phyloP scores from a whole-genome alignment of 2,329 filamentous ascomycete genomes.

The Verticillium dahliae region DNA sequence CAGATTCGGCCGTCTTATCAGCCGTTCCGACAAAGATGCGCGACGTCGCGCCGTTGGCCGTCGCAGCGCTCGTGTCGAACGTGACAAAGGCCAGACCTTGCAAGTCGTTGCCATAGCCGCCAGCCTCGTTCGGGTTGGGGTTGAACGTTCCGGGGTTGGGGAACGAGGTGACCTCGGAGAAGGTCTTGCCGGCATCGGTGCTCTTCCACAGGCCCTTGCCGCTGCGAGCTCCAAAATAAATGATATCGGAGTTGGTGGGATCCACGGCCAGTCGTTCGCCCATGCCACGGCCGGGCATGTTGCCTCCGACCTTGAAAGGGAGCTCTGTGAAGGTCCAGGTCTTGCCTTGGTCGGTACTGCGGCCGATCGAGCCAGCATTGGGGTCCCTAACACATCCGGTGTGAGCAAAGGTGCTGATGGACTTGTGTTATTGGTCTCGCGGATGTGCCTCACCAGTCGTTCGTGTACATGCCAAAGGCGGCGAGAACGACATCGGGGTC shows the following conservation, averaged over 20 bases:
- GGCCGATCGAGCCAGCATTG: slow-evolving; percentile 47
- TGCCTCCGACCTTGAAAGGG: slow-evolving; percentile 54
- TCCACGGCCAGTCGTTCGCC: slow-evolving; percentile 54
- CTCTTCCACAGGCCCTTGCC: slow-evolving; percentile 55
- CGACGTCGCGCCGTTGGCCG: slow-evolving; percentile 39
- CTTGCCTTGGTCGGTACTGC: slow-evolving; percentile 44
- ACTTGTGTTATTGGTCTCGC: no score
- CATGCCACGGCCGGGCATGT: slow-evolving; percentile 55
- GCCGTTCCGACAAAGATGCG: slow-evolving; percentile 51
- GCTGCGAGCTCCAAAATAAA: slow-evolving; percentile 53
- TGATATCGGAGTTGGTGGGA: slow-evolving; percentile 47
- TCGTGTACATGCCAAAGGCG: slow-evolving; percentile 52
- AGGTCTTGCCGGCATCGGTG: slow-evolving; percentile 45
- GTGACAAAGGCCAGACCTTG: slow-evolving; percentile 46
- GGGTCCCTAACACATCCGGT: slow-evolving; percentile 33
- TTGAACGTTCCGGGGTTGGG: slow-evolving; percentile 41
- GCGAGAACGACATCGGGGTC: slow-evolving; percentile 45
- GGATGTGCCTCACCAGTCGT: slow-evolving; percentile 33
- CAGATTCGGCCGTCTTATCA: slow-evolving; percentile 42
- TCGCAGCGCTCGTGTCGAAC: slow-evolving; percentile 45
- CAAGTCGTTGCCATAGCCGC: slow-evolving; percentile 36
- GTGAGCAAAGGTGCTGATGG: no score
- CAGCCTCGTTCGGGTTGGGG: slow-evolving; percentile 34
- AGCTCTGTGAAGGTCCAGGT: slow-evolving; percentile 44
- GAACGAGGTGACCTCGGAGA: slow-evolving; percentile 44